Evolutionary conservation across 129 eudicot species (phyloP).

Genomic region (Chrysanthemum seticuspe): DNA sequence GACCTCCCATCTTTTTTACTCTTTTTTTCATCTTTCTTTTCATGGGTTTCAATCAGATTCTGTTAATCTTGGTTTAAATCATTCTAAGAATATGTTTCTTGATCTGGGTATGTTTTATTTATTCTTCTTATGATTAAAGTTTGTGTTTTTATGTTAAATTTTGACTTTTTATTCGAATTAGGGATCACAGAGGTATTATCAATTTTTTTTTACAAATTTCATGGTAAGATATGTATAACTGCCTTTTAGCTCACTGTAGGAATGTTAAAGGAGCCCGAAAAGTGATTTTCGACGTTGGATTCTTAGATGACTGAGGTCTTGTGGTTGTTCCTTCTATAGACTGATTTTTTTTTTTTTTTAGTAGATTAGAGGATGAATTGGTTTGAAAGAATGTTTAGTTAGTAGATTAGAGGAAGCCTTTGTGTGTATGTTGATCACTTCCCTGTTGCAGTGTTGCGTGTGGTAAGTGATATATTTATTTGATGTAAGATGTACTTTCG

Average conservation of each 20-base stretch:
- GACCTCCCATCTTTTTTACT: not conserved
- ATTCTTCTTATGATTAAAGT: not conserved
- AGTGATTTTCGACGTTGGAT: no score
- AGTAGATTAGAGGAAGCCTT: slow-evolving; percentile 1
- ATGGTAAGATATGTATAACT: no score
- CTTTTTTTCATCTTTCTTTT: not conserved
- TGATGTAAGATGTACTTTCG: not conserved
- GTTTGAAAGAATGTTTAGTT: no score
- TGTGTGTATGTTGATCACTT: not conserved
- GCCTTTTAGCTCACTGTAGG: no score
- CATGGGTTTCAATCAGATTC: not conserved
- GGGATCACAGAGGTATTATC: slow-evolving; percentile 18
- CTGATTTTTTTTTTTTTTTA: no score
- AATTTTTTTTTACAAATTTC: no score
- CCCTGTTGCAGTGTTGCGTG: not conserved
- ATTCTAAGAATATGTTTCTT: slow-evolving; percentile 5
- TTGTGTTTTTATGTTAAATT: not conserved
- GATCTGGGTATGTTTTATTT: slow-evolving; percentile 21
- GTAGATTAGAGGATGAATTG: no score
- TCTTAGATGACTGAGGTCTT: no score
- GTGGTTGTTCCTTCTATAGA: not conserved
- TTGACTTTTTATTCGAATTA: not conserved
- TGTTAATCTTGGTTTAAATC: not conserved
- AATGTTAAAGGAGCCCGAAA: no score
- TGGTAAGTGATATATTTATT: no score